Conservation (phyloP, 1,284 basidiomycete species). For the Tausonia pullulans region DNA sequence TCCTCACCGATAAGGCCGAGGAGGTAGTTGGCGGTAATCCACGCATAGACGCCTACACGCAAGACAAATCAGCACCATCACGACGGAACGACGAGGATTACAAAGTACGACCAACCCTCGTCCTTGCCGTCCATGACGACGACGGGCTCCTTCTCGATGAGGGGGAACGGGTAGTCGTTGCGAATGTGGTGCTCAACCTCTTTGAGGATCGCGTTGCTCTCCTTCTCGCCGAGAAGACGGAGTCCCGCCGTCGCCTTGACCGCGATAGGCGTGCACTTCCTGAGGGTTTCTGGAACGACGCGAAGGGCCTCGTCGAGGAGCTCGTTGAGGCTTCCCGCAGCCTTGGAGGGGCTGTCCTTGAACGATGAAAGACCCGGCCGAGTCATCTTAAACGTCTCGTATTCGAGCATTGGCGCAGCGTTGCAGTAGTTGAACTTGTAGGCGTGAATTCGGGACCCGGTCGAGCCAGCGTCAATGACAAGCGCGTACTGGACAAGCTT, state of each 20-base stretch:
- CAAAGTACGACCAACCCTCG: constrained; percentile 47
- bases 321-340: constrained; percentile 68
- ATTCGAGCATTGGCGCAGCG: constrained; percentile 68
- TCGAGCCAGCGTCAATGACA: constrained; percentile 97
- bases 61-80: background rate
- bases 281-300: constrained; percentile 59
- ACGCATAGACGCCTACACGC: constrained; percentile 65
- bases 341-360: constrained; percentile 47
- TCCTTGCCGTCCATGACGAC: constrained; percentile 93
- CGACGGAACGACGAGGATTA: background rate
- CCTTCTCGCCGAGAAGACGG: constrained; percentile 54
- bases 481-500: constrained; percentile 79
- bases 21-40: constrained; percentile 96
- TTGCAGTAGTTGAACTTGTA: constrained; percentile 96
- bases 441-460: constrained; percentile 91
- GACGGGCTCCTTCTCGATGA: constrained; percentile 51
- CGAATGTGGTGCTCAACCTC: constrained; percentile 59
- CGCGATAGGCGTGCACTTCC: constrained; percentile 71
- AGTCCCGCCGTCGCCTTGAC: constrained; percentile 95
- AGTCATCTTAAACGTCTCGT: constrained; percentile 81
- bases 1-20: constrained; percentile 57
- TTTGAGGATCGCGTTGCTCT: constrained; percentile 64
- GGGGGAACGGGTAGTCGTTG: constrained; percentile 59
- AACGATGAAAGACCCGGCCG: constrained; percentile 72
- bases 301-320: constrained; percentile 69